Evolutionary conservation across 306 rosid species (phyloP), one percentile per base, ranked within the genome.

Genomic region (Dryas octopetala): DNA sequence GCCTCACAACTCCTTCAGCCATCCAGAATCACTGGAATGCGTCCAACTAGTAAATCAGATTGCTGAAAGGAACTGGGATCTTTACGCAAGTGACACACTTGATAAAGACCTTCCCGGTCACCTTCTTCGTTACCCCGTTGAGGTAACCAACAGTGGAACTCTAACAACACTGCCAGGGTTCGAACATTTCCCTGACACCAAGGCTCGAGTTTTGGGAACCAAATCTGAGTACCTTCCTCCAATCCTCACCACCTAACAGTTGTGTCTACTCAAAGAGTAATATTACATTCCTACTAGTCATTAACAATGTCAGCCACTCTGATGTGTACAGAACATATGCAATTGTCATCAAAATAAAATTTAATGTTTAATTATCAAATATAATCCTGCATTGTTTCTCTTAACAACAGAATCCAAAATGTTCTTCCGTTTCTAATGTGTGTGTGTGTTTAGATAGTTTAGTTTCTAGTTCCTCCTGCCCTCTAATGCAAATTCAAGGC

Each of bases 101-200:
- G 7, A 32, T 53, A 19, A 41, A 8, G 72, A 80, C 46, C 77
- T 85, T 52, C 82, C 63, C 0, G 77, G 81, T 57, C 84, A 80
- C 45, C 82, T 87, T 6, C 86, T 85, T 43, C 83, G 80, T 61
- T 87, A 85, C 26, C 91, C 87, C 66, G 45, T 87, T 71, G 82
- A 65, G 61, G 84, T 87, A 17, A 51, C 46, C 62, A 32, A 5
- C 1, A 41, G 38, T 49, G 86, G 81, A 48, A 13, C 62, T 19
- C 62, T 87, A 65, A 43, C 66, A 17, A 40, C 77, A 47, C 63
- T 76, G 19, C 79, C 72, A 3, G 82, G 78, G 19, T 73, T 80
- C 26, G 73, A 80, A 66, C 70, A 71, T 65, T 87, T 87, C 77
- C 87, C 91, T 0, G 87, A 87, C 60, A 87, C 86, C n/a, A 80